Conservation (phyloP, 2,329 filamentous ascomycete genomes). For the Trichoderma pleuroti region DNA sequence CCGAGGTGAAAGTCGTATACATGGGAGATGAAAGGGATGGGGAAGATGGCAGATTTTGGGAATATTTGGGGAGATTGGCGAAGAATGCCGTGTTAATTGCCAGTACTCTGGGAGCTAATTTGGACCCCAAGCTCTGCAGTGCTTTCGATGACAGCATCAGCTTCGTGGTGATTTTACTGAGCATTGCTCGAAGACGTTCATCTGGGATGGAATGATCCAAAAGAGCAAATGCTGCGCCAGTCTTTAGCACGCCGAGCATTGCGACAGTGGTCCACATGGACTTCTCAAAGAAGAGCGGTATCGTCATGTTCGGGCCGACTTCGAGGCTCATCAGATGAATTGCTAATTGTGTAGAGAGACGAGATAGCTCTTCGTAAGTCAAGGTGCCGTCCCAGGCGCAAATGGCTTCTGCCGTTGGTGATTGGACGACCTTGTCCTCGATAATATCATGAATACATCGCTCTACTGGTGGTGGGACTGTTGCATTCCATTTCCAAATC, state of each 20-base stretch:
- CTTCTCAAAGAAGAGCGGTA: not conserved
- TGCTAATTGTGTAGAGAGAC: slow-evolving; percentile 1
- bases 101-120: not conserved
- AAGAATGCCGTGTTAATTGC: not conserved
- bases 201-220: not conserved
- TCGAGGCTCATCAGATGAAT: not conserved
- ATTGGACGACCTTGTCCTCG: not conserved
- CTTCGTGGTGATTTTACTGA: not conserved
- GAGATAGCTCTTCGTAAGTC: slow-evolving; percentile 25
- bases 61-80: not conserved
- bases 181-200: not conserved
- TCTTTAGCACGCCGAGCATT: not conserved
- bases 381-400: slow-evolving; percentile 25
- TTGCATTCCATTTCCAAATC: slow-evolving; percentile 4
- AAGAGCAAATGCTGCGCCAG: not conserved
- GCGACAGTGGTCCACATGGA: not conserved
- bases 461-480: not conserved
- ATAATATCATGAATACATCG: not conserved
- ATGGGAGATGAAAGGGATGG: not conserved
- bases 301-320: not conserved
- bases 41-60: not conserved
- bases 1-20: slow-evolving; percentile 25
- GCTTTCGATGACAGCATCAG: not conserved
- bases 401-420: slow-evolving; percentile 20
- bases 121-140: not conserved